Conservation (phyloP, 2,329 filamentous ascomycete species). For the Coniochaeta ligniaria region DNA sequence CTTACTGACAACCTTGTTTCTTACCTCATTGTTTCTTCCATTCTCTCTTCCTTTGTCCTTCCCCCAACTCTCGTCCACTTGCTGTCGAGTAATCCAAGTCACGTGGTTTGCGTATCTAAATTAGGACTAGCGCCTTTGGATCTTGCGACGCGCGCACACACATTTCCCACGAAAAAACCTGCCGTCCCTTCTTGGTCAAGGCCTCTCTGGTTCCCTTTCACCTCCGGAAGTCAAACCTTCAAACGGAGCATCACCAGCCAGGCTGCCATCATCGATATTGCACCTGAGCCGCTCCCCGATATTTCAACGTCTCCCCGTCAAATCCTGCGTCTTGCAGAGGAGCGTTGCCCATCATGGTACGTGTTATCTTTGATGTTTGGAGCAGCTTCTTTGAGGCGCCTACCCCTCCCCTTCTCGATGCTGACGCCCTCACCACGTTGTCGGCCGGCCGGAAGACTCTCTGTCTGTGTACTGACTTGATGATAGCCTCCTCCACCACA, state of each 20-base stretch:
- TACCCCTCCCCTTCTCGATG: constrained; percentile 16
- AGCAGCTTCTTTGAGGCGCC: constrained; percentile 3
- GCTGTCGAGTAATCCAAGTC: neutral
- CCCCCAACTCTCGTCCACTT: neutral
- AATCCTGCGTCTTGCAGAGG: constrained; percentile 32
- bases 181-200: neutral
- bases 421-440: constrained; percentile 2
- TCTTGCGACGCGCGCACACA: neutral
- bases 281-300: constrained; percentile 6
- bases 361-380: constrained; percentile 7
- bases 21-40: neutral
- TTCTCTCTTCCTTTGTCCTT: neutral
- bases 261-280: constrained; percentile 11
- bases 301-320: constrained; percentile 24
- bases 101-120: neutral
- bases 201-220: neutral
- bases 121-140: neutral
- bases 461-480: constrained; percentile 7
- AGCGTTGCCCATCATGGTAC: constrained; percentile 45
- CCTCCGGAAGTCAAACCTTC: neutral
- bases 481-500: constrained; percentile 81
- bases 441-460: constrained; percentile 4
- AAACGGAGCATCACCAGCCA: constrained; percentile 6
- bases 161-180: constrained; percentile 1
- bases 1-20: neutral